Conservation (phyloP, 495 filamentous ascomycete species). For the Neurospora africana region DNA sequence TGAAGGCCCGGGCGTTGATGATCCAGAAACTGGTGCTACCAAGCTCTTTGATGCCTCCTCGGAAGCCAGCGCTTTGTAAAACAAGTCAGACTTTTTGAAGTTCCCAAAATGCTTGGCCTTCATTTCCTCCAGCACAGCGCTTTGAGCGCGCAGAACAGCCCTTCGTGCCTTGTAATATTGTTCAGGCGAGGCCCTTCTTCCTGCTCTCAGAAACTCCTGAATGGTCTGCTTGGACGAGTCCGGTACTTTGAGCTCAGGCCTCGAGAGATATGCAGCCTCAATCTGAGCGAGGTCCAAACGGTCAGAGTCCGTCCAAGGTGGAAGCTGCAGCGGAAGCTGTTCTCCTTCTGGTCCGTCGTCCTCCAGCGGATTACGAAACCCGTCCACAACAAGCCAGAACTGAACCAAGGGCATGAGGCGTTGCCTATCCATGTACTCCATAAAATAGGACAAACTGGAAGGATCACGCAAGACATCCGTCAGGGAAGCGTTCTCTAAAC, state of each 20-base stretch:
- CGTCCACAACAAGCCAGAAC: constrained; percentile 98
- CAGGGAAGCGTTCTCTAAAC: constrained; percentile 59
- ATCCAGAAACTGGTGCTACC: not conserved
- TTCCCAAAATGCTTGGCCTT: constrained; percentile 65
- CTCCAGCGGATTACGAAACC: constrained; percentile 90
- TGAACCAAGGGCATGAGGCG: constrained; percentile 81
- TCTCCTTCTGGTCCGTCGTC: constrained; percentile 67
- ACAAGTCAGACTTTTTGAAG: constrained; percentile 87
- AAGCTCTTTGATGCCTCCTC: constrained; percentile 58
- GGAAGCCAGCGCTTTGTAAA: constrained; percentile 88
- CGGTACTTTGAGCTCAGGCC: constrained; percentile 68
- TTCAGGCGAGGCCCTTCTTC: constrained; percentile 57
- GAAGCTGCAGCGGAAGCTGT: constrained; percentile 46
- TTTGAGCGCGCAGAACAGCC: constrained; percentile 75
- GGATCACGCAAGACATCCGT: constrained; percentile 78
- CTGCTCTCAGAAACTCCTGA: constrained; percentile 66
- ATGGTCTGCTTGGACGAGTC: constrained; percentile 57
- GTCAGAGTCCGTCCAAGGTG: constrained; percentile 74
- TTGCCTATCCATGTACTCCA: constrained; percentile 98
- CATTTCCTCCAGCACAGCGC: constrained; percentile 71
- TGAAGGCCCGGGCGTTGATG: constrained; percentile 13
- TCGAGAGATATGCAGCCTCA: constrained; percentile 76
- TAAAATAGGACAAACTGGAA: constrained; percentile 90
- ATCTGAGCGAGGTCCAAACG: constrained; percentile 81
- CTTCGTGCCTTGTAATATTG: constrained; percentile 79